A percentile compares a stretch with the other conserved stretches of the same genome.
These are phyloP conservation scores for Pseudogymnoascus sp. DNA, from an alignment of 2,329 filamentous ascomycete species.

Conservation along the genomic window DNA sequence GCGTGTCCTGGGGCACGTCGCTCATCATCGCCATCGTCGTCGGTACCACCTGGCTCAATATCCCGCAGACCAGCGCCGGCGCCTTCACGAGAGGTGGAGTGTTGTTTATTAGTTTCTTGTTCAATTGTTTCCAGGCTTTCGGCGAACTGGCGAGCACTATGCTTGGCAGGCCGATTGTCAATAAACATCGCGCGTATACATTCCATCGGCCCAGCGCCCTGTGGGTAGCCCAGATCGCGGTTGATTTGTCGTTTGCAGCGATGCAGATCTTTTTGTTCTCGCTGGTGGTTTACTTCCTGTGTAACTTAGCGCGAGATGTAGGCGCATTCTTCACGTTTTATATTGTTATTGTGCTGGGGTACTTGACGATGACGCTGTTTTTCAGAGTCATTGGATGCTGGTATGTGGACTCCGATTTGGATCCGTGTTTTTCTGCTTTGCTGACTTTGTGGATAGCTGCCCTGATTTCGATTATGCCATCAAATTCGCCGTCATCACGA, in stretches of 20 bases:
- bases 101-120: slow-evolving; percentile 56
- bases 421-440: background rate
- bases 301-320: slow-evolving; percentile 44
- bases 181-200: slow-evolving; percentile 51
- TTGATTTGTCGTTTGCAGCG: slow-evolving; percentile 48
- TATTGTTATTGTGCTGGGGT: slow-evolving; percentile 42
- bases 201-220: slow-evolving; percentile 50
- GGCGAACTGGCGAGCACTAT: slow-evolving; percentile 60
- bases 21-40: slow-evolving; percentile 53
- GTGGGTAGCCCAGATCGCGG: slow-evolving; percentile 49
- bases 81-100: slow-evolving; percentile 57
- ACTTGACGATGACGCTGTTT: slow-evolving; percentile 50
- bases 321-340: slow-evolving; percentile 55
- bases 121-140: slow-evolving; percentile 54
- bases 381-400: slow-evolving; percentile 35
- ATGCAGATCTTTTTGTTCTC: slow-evolving; percentile 53
- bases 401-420: background rate
- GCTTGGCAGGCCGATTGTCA: slow-evolving; percentile 47
- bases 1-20: slow-evolving; percentile 53
- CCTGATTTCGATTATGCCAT: slow-evolving; percentile 49
- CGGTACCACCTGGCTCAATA: slow-evolving; percentile 61
- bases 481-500: slow-evolving; percentile 44
- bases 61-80: slow-evolving; percentile 47
- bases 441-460: slow-evolving; percentile 39
- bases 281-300: slow-evolving; percentile 57